Evolutionary conservation across 208 protist genomes (phyloP).

Genomic region (Crithidia bombi): DNA sequence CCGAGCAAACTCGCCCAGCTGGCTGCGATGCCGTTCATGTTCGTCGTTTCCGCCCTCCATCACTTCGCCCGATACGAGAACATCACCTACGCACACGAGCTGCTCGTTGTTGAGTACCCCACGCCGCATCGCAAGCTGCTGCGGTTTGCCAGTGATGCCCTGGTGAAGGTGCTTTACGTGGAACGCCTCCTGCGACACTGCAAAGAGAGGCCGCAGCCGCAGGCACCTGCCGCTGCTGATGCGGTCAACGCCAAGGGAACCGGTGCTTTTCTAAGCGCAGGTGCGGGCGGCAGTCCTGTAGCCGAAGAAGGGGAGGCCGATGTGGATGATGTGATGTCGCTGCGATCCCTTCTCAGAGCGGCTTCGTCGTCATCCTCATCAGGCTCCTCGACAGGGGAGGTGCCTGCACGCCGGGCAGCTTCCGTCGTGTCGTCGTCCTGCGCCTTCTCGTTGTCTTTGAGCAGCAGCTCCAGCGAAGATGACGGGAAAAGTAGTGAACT

Average conservation of each 20-base stretch:
- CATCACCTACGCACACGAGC: constrained; percentile 51
- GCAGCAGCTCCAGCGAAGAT: background rate
- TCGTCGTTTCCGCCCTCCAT: constrained; percentile 60
- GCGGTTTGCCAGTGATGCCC: constrained; percentile 64
- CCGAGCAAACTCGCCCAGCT: constrained; percentile 27
- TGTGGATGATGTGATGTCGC: constrained; percentile 17
- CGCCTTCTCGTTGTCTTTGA: background rate
- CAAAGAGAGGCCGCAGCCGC: constrained; percentile 18
- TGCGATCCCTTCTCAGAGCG: constrained; percentile 27
- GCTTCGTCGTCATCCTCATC: constrained; percentile 31
- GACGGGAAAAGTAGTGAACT: background rate
- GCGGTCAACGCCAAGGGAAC: background rate
- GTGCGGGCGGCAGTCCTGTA: background rate
- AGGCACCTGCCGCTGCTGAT: background rate
- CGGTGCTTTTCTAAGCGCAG: background rate
- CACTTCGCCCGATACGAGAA: constrained; percentile 34
- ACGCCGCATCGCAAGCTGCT: constrained; percentile 45
- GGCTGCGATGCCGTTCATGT: constrained; percentile 68
- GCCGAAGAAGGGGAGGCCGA: background rate
- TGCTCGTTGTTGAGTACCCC: constrained; percentile 41
- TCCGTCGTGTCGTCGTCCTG: background rate
- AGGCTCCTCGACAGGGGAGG: background rate
- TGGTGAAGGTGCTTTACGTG: constrained; percentile 71
- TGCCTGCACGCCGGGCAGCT: background rate
- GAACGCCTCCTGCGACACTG: constrained; percentile 54